These are phyloP conservation scores for Melastoma malabathricum DNA, from an alignment of 345 rosid genomes.

Conservation along the genomic window DNA sequence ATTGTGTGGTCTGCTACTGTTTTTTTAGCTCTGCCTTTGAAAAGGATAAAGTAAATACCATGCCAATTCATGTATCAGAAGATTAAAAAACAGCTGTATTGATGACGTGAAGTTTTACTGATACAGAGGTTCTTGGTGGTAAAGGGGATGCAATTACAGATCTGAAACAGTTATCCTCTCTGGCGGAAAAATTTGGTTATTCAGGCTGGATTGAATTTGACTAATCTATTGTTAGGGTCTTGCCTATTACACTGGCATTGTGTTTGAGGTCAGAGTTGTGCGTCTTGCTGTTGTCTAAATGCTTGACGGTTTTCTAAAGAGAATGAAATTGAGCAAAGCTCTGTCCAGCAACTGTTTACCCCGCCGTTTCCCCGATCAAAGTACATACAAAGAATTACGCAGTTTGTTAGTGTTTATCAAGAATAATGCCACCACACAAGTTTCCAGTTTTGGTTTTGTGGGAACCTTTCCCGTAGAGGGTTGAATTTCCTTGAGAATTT, in stretches of 20 bases:
- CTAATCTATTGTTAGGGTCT: conserved; percentile 96
- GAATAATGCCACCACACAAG: too few species aligned
- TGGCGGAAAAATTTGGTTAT: conserved; percentile 83
- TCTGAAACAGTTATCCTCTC: conserved; percentile 62
- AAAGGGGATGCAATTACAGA: conserved; percentile 79
- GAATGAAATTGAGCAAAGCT: too few species aligned
- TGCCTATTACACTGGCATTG: conserved; percentile 94
- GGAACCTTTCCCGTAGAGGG: too few species aligned
- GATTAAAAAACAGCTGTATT: too few species aligned
- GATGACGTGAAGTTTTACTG: conserved; percentile 1
- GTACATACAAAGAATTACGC: too few species aligned
- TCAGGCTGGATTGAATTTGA: conserved; percentile 95
- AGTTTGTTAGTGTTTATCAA: too few species aligned
- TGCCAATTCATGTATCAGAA: neutral
- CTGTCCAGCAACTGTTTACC: too few species aligned
- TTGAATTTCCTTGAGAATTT: too few species aligned
- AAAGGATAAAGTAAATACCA: neutral
- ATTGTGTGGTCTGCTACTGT: neutral
- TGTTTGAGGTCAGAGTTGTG: conserved; percentile 68
- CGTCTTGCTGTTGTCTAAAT: too few species aligned
- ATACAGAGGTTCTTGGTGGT: conserved; percentile 61
- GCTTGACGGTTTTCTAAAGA: too few species aligned
- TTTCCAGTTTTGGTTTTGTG: too few species aligned
- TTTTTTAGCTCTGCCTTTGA: neutral
- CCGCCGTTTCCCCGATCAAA: too few species aligned